Evolutionary conservation across 2,329 filamentous ascomycete species (phyloP), one percentile per base, ranked within the genome.

Genomic region (Cladosporium velox): DNA sequence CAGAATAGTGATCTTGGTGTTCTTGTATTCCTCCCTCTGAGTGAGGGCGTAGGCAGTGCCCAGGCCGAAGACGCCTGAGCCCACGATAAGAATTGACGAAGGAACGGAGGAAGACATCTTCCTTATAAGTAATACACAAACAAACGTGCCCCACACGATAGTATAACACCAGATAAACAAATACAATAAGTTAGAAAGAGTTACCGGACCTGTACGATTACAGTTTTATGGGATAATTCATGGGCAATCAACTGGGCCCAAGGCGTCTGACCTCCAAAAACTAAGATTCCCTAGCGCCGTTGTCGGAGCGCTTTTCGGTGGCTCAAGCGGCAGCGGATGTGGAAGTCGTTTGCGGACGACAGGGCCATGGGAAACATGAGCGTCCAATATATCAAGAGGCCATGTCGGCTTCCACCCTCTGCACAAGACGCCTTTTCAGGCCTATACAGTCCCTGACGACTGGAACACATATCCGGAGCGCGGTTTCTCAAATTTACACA

Each of bases 21-120:
- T 72, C 41, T 81, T 80, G 80, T 78, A 84, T 4, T 74, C 72
- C 44, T 87, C 80, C 41, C 90, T 87, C 69, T 85, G 84, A 67
- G 89, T 82, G 57, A 97, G 85, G 15, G 91, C 85, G 70, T 89
- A 87, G 61, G 92, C 91, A 26, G 88, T 90, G 8, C 86, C 86
- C 64, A 90, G 79, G 34, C 84, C 84, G 67, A 86, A 86, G 54
- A 85, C 83, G 58, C 84, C 84, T 32, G 83, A 81, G 65, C 82
- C 82, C 44, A 84, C 72, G 66, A 84, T 83, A 32, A 84, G 74
- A 64, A 84, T 75, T 10, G 80, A 81, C 21, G 79, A 78, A 26
- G 82, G 81, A 51, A 72, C 28, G 28, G 65, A 26, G 35, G 59
- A 44, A 34, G 61, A 47, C 61, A 64, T 64, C 24, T 11, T 57